Evolutionary conservation across 164 flowering plant genomes (phyloP).

Genomic region (Liriodendron chinense): DNA sequence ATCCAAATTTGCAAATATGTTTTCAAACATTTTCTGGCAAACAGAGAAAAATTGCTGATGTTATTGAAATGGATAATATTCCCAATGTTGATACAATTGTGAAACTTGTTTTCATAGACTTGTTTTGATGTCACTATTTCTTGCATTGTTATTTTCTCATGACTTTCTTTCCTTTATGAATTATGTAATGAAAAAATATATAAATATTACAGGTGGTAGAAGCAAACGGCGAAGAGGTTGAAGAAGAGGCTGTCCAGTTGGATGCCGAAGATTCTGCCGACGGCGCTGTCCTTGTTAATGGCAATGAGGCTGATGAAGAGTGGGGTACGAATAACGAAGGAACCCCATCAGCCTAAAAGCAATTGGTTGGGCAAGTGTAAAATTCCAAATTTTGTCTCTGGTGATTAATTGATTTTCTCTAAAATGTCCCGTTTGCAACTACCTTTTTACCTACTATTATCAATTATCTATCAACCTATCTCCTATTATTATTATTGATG

Average conservation of each 20-base stretch:
- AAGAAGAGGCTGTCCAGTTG: slow-evolving; percentile 68
- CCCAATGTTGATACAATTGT: neutral
- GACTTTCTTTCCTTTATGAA: neutral
- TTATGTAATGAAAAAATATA: neutral
- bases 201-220: neutral
- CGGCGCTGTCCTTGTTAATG: slow-evolving; percentile 80
- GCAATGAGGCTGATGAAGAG: slow-evolving; percentile 87
- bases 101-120: neutral
- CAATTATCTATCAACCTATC: neutral
- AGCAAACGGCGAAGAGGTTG: slow-evolving; percentile 23
- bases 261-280: slow-evolving; percentile 79
- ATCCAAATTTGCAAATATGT: neutral
- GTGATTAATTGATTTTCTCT: slow-evolving; percentile 68
- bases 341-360: slow-evolving; percentile 85
- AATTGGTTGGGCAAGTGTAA: slow-evolving; percentile 77
- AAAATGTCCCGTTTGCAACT: slow-evolving; percentile 29
- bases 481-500: neutral
- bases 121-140: neutral
- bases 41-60: neutral
- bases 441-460: neutral
- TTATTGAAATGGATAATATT: neutral
- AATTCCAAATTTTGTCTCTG: slow-evolving; percentile 77
- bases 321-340: slow-evolving; percentile 95
- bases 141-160: neutral
- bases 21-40: neutral